Base-by-base conservation (phyloP, 2,329 filamentous ascomycete species). In the Diaporthe eres region DNA sequence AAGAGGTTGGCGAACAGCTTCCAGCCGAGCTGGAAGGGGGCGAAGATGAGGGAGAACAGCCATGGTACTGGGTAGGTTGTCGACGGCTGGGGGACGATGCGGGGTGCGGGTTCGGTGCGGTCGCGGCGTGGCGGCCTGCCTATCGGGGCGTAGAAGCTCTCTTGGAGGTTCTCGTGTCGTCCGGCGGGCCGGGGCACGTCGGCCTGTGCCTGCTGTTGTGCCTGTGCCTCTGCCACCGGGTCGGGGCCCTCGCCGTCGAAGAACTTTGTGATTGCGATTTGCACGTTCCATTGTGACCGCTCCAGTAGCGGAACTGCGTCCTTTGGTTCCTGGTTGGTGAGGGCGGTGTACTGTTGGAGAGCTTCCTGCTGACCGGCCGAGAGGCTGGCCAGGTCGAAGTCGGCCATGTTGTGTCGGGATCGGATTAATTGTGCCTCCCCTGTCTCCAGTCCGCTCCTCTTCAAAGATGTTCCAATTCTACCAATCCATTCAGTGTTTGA, bases 191-290 rank as follows among this genome's bases (percentile, higher is more conserved):
- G 90, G 25, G 93, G 92, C 53, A 92, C 88, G n/a, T 88, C 85
- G 71, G 89, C 86, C 76, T 92, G 88, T 31, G 71, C 71, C 28
- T 51, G 10, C 90, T 88, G 10, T 90, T 88, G 67, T 53, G 92
- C 90, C 70, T 92, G 89, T 75, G 94, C 94, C 85, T 97, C 95
- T 75, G 94, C 93, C 25, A 96, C 87, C 17, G 92, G 93, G 82
- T 98, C 95, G 67, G 95, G 91, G 4, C 93, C 93, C 85, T 98
- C 97, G 79, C 97, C 97, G 81, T 99, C 97, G 83, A 98, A 99
- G 90, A 98, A 98, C 82, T 97, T 97, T 78, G 97, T 92, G 78
- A 99, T 96, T 75, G 97, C 96, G 80, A 98, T 98, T 93, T 98
- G 94, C 0, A 98, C 94, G 82, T 98, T 99, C 97, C 97, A 99